Evolutionary conservation across 2,329 filamentous ascomycete genomes (phyloP).

Genomic region (Ceratocystis eucalypticola): DNA sequence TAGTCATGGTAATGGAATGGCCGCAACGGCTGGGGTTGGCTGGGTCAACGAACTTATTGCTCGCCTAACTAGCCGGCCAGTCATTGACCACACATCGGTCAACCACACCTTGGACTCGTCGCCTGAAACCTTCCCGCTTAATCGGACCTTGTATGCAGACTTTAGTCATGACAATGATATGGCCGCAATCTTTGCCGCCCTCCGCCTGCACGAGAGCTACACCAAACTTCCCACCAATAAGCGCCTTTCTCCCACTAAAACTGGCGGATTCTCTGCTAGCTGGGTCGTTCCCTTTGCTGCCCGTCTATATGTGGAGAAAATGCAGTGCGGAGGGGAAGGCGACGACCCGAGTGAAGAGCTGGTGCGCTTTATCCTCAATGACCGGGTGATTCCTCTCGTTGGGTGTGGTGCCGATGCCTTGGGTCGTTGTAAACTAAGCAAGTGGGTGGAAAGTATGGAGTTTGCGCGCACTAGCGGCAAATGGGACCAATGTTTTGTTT

Average conservation of each 20-base stretch:
- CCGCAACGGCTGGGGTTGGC: slow-evolving; percentile 73
- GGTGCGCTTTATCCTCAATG: slow-evolving; percentile 71
- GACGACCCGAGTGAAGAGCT: slow-evolving; percentile 45
- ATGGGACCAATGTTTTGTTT: slow-evolving; percentile 53
- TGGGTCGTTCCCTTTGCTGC: slow-evolving; percentile 75
- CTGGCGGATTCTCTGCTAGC: slow-evolving; percentile 57
- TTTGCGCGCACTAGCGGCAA: slow-evolving; percentile 60
- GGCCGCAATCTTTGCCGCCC: slow-evolving; percentile 57
- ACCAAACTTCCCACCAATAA: slow-evolving; percentile 38
- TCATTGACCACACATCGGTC: slow-evolving; percentile 59
- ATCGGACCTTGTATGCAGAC: slow-evolving; percentile 61
- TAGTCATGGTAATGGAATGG: slow-evolving; percentile 61
- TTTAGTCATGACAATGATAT: slow-evolving; percentile 90
- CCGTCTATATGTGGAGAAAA: slow-evolving; percentile 77
- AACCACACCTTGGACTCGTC: slow-evolving; percentile 64
- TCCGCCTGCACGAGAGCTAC: slow-evolving; percentile 64
- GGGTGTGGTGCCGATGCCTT: slow-evolving; percentile 56
- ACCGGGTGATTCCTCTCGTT: slow-evolving; percentile 59
- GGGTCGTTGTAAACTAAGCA: slow-evolving; percentile 55
- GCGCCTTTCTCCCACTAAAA: slow-evolving; percentile 37
- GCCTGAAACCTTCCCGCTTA: slow-evolving; percentile 58
- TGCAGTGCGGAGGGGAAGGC: slow-evolving; percentile 41
- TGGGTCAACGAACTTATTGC: slow-evolving; percentile 81
- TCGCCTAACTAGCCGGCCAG: slow-evolving; percentile 54
- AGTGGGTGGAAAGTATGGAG: slow-evolving; percentile 59